Evolutionary conservation across 2,329 filamentous ascomycete species (phyloP).

Genomic region (Colletotrichum sidae): DNA sequence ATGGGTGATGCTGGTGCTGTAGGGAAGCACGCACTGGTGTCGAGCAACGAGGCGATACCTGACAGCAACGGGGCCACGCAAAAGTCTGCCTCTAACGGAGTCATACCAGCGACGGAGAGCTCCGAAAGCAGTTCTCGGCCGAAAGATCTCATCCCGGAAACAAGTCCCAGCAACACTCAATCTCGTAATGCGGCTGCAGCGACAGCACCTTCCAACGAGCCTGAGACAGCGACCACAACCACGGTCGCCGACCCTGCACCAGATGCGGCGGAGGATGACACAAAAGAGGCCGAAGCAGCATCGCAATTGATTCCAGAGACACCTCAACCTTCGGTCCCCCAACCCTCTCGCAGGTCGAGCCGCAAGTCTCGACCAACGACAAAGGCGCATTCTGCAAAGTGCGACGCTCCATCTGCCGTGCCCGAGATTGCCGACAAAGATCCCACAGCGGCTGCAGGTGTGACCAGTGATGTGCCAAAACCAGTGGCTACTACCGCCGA

Average conservation of each 20-base stretch:
- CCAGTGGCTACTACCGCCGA: not conserved
- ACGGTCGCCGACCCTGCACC: not conserved
- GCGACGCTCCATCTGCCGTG: not conserved
- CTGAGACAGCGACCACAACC: not conserved
- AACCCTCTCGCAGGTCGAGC: conserved; percentile 28
- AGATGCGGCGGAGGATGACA: not conserved
- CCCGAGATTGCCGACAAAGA: not conserved
- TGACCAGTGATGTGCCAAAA: not conserved
- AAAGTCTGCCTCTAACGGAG: conserved; percentile 9
- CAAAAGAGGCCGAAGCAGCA: not conserved
- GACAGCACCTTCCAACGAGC: conserved; percentile 1
- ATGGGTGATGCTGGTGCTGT: not conserved
- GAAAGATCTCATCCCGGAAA: conserved; percentile 45
- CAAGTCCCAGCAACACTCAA: conserved; percentile 43
- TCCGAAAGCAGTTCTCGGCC: conserved; percentile 32
- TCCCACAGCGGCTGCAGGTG: too few species aligned
- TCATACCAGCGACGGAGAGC: conserved; percentile 22
- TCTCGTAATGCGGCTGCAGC: not conserved
- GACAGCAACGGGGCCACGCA: conserved; percentile 31
- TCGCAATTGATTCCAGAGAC: not conserved
- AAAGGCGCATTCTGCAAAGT: conserved; percentile 23
- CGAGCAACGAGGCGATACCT: conserved; percentile 32
- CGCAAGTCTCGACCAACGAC: conserved; percentile 27
- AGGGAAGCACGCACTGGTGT: conserved; percentile 8
- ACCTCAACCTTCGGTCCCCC: not conserved